Base-by-base conservation (phyloP, 352 stramenopile genomes). In the Phytophthora multivora region DNA sequence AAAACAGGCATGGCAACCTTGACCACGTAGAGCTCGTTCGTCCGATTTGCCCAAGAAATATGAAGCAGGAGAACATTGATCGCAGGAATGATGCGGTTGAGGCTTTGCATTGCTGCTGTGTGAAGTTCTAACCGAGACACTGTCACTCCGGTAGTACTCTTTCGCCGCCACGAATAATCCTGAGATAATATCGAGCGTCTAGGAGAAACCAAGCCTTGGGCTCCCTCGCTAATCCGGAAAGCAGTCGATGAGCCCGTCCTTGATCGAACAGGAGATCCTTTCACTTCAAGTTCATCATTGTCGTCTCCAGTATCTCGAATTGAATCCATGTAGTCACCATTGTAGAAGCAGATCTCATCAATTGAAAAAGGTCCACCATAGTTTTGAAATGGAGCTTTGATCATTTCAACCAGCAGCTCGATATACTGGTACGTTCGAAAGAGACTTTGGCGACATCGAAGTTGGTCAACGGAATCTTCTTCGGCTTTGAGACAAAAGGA, bases 341-440 rank as follows among this genome's bases (percentile, higher is more conserved):
- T 90, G 68, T 82, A 71, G 5, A 69, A 74, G 25, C 77, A 84
- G 4, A 91, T 69, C 4, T 77, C 60, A 1, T 89, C 79, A 18
- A 89, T 71, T 5, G 78, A 69, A 48, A 88, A 89, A 16, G 80
- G 83, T 3, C 83, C 83, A 11, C 80, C 79, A 41, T 83, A 90
- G 4, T 52, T 60, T 46, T 74, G 48, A 56, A 92, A 89, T 7
- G 83, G 79, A 21, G 79, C 73, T 51, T 88, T 87, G 26, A 88
- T 77, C 70, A 90, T 86, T 35, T 75, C 63, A 40, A 90, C 58
- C 10, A 92, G 57, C 1, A 90, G 16, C 10, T 88, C 80, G 19
- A 92, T 85, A 46, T 83, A 92, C 8, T 69, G 60, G 38, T 92
- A 78, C 12, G 62, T 78, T 11, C 75, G 69, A 31, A 90, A 87